Base-by-base conservation (phyloP, 345 rosid genomes). In the Citropsis articulata region DNA sequence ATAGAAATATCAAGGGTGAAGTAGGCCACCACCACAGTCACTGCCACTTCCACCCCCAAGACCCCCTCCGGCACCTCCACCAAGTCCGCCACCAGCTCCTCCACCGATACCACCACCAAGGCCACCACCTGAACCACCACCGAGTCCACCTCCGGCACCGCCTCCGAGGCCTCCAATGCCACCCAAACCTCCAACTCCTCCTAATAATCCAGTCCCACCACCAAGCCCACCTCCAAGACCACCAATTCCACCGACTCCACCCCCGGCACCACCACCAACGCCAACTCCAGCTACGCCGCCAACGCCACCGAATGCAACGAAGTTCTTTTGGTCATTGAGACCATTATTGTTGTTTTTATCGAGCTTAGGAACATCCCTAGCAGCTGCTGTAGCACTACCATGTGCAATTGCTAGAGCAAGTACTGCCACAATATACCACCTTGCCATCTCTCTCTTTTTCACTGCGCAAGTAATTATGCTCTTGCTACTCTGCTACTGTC, bases 271-370 rank as follows among this genome's bases (percentile, higher is more conserved):
- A 38, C 8, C 72, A 30, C 82, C 82, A 50, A 67, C 88, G 50
- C 77, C 85, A 42, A 9, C 77, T 25, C 80, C 80, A 42, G 72
- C 89, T 50, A 81, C 77, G 76, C 91, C 93, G 42, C 91, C 93
- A 30, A 90, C 79, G 1, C 93, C 91, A 80, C 77, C 89, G n/a
- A 69, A 90, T 13, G 78, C 85, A 45, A 81, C 68, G 48, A 86
- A 85, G 80, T 83, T 90, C 89, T 88, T 90, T 73, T 90, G 89
- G 87, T 90, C 93, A 33, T 84, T 80, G 22, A 90, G 90, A 75
- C 93, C 93, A 57, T 83, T 84, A 53, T 60, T 53, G 22, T 18
- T 53, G 21, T 83, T 84, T 64, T 60, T 85, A 30, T 72, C 30
- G 25, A 88, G 89, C 76, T 64, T 64, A 19, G 91, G 89, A 66